A percentile compares a stretch with the other conserved stretches of the same genome.
Conservation (phyloP, 306 rosid genomes). For the Rosa lucieae region DNA sequence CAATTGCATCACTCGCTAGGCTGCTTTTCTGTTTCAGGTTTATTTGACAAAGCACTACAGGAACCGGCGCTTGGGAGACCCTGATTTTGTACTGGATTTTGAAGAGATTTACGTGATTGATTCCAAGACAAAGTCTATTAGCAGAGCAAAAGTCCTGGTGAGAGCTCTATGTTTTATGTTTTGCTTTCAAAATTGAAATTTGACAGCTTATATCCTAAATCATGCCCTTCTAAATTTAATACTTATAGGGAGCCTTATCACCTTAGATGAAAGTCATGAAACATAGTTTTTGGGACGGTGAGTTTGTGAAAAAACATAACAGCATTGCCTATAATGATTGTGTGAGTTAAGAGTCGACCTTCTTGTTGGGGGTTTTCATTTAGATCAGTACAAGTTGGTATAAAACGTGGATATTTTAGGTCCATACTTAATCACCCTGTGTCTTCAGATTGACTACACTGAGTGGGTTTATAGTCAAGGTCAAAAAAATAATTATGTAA, state of each 20-base stretch:
- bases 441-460: not conserved
- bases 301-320: not conserved
- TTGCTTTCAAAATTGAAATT: not conserved
- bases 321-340: not conserved
- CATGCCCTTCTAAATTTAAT: not conserved
- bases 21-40: slow-evolving; percentile 50
- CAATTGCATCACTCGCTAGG: slow-evolving; percentile 14
- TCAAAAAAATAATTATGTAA: not conserved
- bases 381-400: not conserved
- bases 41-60: slow-evolving; percentile 89
- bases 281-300: not conserved
- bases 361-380: not conserved
- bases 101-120: slow-evolving; percentile 91
- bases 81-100: slow-evolving; percentile 85
- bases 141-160: slow-evolving; percentile 86
- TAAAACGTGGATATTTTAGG: not conserved
- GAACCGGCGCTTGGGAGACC: slow-evolving; percentile 72
- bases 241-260: not conserved
- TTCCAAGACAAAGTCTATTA: slow-evolving; percentile 84
- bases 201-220: not conserved
- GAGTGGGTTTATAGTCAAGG: not conserved
- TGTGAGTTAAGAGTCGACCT: not conserved
- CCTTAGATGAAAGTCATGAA: not conserved
- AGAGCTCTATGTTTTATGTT: slow-evolving; percentile 23
- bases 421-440: not conserved